Conservation (phyloP, 345 rosid species). For the Eucalyptus leucophloia region DNA sequence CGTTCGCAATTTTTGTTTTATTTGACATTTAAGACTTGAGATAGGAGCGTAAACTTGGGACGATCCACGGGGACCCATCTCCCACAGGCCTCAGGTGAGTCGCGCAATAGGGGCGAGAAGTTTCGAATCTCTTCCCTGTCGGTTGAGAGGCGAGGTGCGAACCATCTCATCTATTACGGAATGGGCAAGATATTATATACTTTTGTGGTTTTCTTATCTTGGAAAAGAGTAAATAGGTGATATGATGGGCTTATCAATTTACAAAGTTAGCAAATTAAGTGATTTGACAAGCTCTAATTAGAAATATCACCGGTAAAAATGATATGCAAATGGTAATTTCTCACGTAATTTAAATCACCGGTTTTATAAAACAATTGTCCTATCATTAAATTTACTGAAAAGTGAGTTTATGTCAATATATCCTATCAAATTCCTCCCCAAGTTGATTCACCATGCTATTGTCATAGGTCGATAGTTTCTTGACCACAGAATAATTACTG, state of each 20-base stretch:
- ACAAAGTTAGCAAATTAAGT: background rate
- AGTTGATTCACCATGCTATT: background rate
- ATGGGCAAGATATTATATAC: background rate
- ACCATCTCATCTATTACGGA: no score
- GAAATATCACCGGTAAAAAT: background rate
- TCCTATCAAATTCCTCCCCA: background rate
- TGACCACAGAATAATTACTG: accelerated
- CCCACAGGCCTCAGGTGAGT: no score
- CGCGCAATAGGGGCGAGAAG: no score
- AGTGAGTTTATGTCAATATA: background rate
- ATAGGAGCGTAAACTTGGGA: background rate
- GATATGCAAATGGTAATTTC: background rate
- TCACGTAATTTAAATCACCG: background rate
- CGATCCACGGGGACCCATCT: no score
- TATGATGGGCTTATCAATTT: background rate
- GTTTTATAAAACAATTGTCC: background rate
- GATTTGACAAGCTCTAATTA: background rate
- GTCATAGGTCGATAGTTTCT: accelerated
- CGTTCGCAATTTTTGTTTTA: background rate
- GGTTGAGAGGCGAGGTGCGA: no score
- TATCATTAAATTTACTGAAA: background rate
- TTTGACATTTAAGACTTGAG: background rate
- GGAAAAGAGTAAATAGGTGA: background rate
- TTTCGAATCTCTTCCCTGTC: no score
- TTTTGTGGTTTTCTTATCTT: background rate